These are phyloP conservation scores for Paralagenidium karlingii DNA, from an alignment of 352 stramenopile species.

Conservation along the genomic window DNA sequence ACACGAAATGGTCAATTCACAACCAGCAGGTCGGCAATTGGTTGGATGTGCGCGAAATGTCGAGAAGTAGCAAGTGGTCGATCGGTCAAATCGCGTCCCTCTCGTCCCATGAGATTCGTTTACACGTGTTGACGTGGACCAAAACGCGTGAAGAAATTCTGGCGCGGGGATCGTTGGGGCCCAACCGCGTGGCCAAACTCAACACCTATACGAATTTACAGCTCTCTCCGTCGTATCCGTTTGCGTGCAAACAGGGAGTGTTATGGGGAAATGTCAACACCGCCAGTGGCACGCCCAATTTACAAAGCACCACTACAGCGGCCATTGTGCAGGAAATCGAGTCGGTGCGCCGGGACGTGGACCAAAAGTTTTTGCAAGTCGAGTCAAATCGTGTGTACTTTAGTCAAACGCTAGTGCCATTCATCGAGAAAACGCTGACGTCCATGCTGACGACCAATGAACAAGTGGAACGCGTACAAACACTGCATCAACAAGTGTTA, in stretches of 20 bases:
- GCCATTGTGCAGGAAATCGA: conserved; percentile 64
- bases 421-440: conserved; percentile 63
- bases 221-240: conserved; percentile 68
- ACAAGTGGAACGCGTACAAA: conserved; percentile 60
- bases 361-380: conserved; percentile 51
- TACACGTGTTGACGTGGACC: conserved; percentile 52
- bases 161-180: conserved; percentile 25
- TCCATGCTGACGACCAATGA: conserved; percentile 57
- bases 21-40: conserved; percentile 58
- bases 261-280: conserved; percentile 34
- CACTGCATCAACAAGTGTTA: conserved; percentile 65
- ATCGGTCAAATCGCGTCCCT: conserved; percentile 63
- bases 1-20: conserved; percentile 57
- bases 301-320: no score
- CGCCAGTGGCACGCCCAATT: neutral
- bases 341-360: conserved; percentile 47
- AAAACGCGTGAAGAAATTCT: conserved; percentile 67
- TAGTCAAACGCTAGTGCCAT: conserved; percentile 34
- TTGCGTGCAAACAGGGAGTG: conserved; percentile 54
- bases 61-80: conserved; percentile 62
- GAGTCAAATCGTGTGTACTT: conserved; percentile 31
- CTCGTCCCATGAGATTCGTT: conserved; percentile 45
- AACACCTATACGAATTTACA: conserved; percentile 65
- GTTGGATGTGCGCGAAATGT: conserved; percentile 73
- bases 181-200: conserved; percentile 51